These are phyloP conservation scores for Polyporus tsugae DNA, from an alignment of 1,284 basidiomycete genomes.

Conservation along the genomic window DNA sequence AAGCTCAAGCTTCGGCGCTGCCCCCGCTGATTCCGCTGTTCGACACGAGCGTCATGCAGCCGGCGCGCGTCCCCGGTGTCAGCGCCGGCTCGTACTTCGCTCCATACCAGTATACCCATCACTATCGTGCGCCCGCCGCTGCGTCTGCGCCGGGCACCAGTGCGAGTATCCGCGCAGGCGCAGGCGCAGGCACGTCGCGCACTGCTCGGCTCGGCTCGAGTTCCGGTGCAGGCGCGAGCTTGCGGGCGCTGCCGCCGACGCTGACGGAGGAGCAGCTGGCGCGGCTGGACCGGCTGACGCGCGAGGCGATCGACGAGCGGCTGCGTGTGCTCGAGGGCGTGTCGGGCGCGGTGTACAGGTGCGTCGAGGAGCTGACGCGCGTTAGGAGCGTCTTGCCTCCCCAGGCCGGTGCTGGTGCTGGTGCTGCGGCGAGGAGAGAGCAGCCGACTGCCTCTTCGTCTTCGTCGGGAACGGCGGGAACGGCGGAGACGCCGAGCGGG, in stretches of 20 bases:
- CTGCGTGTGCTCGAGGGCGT: conserved; percentile 80
- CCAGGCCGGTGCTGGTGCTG: not conserved
- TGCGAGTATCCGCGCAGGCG: not conserved
- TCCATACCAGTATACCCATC: conserved; percentile 9
- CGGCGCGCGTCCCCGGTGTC: conserved; percentile 9
- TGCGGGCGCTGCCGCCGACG: conserved; percentile 53
- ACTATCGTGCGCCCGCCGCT: not conserved
- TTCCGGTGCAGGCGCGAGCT: conserved; percentile 17
- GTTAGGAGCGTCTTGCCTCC: conserved; percentile 74
- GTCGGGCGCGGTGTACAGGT: conserved; percentile 70
- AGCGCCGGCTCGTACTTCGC: conserved; percentile 9
- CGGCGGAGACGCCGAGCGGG: not conserved
- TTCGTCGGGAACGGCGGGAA: not conserved
- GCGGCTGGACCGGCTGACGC: conserved; percentile 67
- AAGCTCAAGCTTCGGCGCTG: conserved; percentile 28
- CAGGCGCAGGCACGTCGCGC: not conserved
- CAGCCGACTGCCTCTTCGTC: not conserved
- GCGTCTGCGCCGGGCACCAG: too few species aligned
- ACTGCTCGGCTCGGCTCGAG: not conserved
- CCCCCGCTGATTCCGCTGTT: conserved; percentile 57
- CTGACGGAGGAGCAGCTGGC: conserved; percentile 68
- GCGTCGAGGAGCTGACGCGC: conserved; percentile 80
- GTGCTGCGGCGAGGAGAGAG: conserved; percentile 1
- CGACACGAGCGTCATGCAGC: conserved; percentile 37
- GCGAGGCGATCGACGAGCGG: conserved; percentile 86